Evolutionary conservation across 352 stramenopile species (phyloP).

Genomic region (Phytophthora cryptogea): DNA sequence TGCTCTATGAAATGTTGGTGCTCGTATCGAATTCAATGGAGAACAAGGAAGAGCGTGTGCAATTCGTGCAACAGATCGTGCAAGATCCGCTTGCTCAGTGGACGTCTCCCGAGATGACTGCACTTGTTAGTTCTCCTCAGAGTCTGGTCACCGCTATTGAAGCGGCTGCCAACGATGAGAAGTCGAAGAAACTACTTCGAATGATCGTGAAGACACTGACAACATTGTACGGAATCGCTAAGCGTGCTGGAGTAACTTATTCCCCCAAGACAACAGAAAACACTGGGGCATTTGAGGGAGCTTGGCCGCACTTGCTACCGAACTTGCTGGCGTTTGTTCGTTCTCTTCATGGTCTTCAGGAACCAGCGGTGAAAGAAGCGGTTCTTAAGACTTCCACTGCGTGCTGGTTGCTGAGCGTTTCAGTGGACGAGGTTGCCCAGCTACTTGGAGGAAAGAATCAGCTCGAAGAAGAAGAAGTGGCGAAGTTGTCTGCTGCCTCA

Average conservation of each 20-base stretch:
- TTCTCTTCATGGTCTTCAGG: conserved; percentile 64
- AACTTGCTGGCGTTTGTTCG: conserved; percentile 66
- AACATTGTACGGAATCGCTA: conserved; percentile 80
- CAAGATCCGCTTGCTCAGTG: conserved; percentile 66
- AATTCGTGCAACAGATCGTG: conserved; percentile 79
- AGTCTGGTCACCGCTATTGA: conserved; percentile 65
- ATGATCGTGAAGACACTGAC: conserved; percentile 79
- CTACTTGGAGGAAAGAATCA: conserved; percentile 76
- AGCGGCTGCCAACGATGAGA: conserved; percentile 34
- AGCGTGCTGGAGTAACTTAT: conserved; percentile 44
- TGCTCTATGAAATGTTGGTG: conserved; percentile 85
- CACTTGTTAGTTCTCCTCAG: conserved; percentile 58
- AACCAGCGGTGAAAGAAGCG: conserved; percentile 51
- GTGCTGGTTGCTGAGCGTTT: conserved; percentile 73
- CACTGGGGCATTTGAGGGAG: conserved; percentile 49
- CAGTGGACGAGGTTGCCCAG: conserved; percentile 76
- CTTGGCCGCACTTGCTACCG: conserved; percentile 73
- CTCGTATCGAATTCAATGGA: conserved; percentile 82
- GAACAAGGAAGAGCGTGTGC: conserved; percentile 55
- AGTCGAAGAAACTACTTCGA: conserved; percentile 48
- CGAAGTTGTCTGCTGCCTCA: conserved; percentile 46
- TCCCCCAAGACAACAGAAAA: conserved; percentile 22
- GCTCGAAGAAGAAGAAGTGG: conserved; percentile 69
- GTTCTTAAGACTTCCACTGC: conserved; percentile 60
- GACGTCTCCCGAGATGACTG: conserved; percentile 69